These are phyloP conservation scores for Lepiota brunneoincarnata DNA, from an alignment of 768 basidiomycete species.

Conservation along the genomic window DNA sequence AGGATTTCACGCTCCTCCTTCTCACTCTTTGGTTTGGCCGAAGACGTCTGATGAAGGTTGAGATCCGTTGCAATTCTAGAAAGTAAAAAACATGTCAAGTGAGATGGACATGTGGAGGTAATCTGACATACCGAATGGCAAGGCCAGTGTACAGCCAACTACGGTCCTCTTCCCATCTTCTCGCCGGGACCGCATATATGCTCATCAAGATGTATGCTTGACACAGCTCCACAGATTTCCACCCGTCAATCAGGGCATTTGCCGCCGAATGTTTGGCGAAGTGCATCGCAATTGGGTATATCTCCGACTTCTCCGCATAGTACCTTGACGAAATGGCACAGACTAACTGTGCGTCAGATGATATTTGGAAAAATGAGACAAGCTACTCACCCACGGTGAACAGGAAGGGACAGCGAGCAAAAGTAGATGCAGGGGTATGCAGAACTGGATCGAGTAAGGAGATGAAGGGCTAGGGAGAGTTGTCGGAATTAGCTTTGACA, in stretches of 20 bases:
- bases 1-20: conserved; percentile 78
- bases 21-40: conserved; percentile 63
- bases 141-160: conserved; percentile 89
- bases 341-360: conserved; percentile 38
- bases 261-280: conserved; percentile 83
- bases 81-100: conserved; percentile 3
- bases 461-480: conserved; percentile 49
- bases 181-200: conserved; percentile 75
- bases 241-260: conserved; percentile 75
- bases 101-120: not conserved
- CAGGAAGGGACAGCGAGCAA: conserved; percentile 83
- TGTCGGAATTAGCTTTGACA: conserved; percentile 9
- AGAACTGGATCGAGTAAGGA: conserved; percentile 78
- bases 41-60: conserved; percentile 72
- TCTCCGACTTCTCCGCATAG: conserved; percentile 73
- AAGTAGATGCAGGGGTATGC: conserved; percentile 77
- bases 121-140: conserved; percentile 59
- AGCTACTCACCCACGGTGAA: conserved; percentile 75
- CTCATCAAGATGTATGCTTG: conserved; percentile 92
- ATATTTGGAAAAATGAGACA: not conserved
- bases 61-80: conserved; percentile 82
- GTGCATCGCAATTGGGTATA: conserved; percentile 87
- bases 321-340: conserved; percentile 87
- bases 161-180: conserved; percentile 86
- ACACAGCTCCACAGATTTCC: conserved; percentile 84